phyloP scores from a whole-genome alignment of 2,329 filamentous ascomycete genomes.

The Phaeosphaeria sp. region DNA sequence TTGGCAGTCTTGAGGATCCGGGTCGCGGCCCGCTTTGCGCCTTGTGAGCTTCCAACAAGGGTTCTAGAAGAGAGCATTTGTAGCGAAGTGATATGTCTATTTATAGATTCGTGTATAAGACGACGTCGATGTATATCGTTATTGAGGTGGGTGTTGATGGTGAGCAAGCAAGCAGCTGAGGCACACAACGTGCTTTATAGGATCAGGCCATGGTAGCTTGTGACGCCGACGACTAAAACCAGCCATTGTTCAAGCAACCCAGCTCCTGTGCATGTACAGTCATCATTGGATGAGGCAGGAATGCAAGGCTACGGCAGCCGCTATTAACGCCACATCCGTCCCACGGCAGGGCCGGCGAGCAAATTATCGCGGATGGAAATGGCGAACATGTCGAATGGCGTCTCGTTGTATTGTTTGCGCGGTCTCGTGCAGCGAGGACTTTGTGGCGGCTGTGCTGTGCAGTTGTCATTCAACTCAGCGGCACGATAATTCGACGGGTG shows the following conservation, averaged over 20 bases:
- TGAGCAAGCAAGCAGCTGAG: constrained; percentile 25
- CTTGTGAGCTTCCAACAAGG: constrained; percentile 31
- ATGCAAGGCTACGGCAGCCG: constrained; percentile 12
- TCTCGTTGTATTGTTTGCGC: constrained; percentile 5
- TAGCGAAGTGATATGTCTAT: constrained; percentile 12
- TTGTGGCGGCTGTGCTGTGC: constrained; percentile 20
- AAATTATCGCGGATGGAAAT: constrained; percentile 8
- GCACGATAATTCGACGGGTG: constrained; percentile 20
- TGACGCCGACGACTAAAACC: constrained; percentile 24
- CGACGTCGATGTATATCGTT: constrained; percentile 1
- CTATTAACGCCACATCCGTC: constrained; percentile 14
- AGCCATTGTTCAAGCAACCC: constrained; percentile 6
- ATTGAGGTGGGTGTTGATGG: constrained; percentile 14
- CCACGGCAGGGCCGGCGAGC: constrained; percentile 10
- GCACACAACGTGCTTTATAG: constrained; percentile 37
- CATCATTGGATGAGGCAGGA: constrained; percentile 26
- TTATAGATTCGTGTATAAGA: constrained; percentile 1
- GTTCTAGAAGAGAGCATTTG: constrained; percentile 38
- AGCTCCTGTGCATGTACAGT: constrained; percentile 11
- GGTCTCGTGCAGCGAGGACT: constrained; percentile 24
- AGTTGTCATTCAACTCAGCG: constrained; percentile 10
- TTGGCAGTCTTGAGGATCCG: constrained; percentile 46
- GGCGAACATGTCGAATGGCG: constrained; percentile 5
- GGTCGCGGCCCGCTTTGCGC: constrained; percentile 46
- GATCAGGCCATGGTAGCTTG: constrained; percentile 9